Conservation (phyloP, 1,284 basidiomycete genomes). For the Apiotrichum veenhuisii region DNA sequence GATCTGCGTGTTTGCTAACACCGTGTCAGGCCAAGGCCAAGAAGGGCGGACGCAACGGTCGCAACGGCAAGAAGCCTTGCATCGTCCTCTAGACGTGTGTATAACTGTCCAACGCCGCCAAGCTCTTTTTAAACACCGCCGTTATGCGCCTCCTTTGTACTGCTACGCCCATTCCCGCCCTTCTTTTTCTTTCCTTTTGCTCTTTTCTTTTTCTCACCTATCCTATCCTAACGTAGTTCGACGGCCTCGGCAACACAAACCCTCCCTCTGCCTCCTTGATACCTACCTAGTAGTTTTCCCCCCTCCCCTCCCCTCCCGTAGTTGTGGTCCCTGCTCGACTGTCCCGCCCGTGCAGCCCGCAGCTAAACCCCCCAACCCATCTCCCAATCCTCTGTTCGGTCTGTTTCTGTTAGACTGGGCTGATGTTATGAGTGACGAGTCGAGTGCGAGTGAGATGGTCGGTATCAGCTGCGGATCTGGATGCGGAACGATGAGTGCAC, state of each 20-base stretch:
- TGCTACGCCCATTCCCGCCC: constrained; percentile 13
- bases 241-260: not conserved
- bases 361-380: not conserved
- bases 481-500: no score
- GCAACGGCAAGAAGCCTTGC: constrained; percentile 39
- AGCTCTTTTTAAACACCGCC: not conserved
- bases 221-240: not conserved
- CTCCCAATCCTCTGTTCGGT: not conserved
- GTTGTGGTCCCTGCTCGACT: not conserved
- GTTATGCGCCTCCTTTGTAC: constrained; percentile 22
- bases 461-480: no score
- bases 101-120: not conserved
- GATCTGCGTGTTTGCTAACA: not conserved
- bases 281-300: constrained; percentile 6
- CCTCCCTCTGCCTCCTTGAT: constrained; percentile 1
- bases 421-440: constrained; percentile 20
- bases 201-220: not conserved
- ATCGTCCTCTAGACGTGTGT: constrained; percentile 56
- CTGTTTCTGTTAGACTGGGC: not conserved
- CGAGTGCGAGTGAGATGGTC: not conserved
- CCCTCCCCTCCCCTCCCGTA: not conserved
- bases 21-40: constrained; percentile 15
- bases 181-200: not conserved
- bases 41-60: constrained; percentile 8
- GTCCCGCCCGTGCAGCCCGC: not conserved